Conservation (phyloP, 257 asterid species). For the Misopates orontium region DNA sequence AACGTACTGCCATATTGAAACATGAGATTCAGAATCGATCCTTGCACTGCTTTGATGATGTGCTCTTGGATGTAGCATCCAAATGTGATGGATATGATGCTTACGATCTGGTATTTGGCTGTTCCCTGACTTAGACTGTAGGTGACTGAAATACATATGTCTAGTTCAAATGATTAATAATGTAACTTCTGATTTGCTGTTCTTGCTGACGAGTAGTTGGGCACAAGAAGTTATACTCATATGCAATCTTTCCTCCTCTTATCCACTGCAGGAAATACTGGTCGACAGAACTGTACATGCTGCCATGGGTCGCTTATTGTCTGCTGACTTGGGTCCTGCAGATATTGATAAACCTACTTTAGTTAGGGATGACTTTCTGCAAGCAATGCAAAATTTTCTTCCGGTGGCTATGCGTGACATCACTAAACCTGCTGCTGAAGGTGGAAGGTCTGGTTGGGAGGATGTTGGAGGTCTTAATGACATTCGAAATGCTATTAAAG, state of each 20-base stretch:
- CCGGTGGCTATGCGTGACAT: constrained; percentile 99
- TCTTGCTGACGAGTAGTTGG: constrained; percentile 17
- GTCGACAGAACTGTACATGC: constrained; percentile 92
- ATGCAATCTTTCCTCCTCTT: constrained; percentile 8
- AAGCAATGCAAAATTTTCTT: constrained; percentile 83
- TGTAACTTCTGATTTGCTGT: constrained; percentile 15
- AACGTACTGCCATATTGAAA: constrained; percentile 77
- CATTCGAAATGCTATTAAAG: constrained; percentile 73
- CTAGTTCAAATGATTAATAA: constrained; percentile 15
- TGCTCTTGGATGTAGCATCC: constrained; percentile 70
- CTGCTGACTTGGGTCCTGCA: constrained; percentile 41
- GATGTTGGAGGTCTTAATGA: constrained; percentile 98
- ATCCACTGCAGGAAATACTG: constrained; percentile 68
- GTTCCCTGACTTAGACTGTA: constrained; percentile 19
- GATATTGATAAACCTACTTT: constrained; percentile 52
- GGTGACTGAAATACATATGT: constrained; percentile 20
- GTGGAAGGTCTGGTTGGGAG: constrained; percentile 89
- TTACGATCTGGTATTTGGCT: constrained; percentile 74
- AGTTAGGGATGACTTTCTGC: constrained; percentile 67
- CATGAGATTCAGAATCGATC: constrained; percentile 82
- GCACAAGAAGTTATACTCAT: constrained; percentile 3
- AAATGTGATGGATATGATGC: constrained; percentile 99
- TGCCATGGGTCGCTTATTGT: constrained; percentile 73
- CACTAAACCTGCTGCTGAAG: constrained; percentile 75
- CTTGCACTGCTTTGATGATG: constrained; percentile 73